A percentile compares a stretch with the other conserved stretches of the same genome.
phyloP scores from a whole-genome alignment of 768 basidiomycete genomes.

The Neoboletus magnificus region DNA sequence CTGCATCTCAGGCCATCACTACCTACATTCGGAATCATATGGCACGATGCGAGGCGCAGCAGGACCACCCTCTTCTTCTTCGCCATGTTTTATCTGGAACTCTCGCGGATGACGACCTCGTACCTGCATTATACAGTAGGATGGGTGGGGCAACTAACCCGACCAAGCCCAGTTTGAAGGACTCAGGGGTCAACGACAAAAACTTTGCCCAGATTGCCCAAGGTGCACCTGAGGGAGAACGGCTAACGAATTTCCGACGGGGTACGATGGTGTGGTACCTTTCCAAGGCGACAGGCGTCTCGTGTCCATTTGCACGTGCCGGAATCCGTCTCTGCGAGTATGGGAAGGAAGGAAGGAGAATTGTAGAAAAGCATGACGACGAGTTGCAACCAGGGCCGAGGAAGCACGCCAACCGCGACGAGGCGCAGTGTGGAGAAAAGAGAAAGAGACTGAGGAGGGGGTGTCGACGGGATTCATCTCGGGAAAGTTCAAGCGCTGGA shows the following conservation, averaged over 20 bases:
- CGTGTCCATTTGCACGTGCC: constrained; percentile 70
- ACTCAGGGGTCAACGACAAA: constrained; percentile 28
- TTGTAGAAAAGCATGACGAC: constrained; percentile 23
- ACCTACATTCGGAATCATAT: constrained; percentile 78
- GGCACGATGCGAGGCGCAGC: constrained; percentile 64
- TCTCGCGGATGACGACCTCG: constrained; percentile 66
- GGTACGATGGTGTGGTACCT: constrained; percentile 84
- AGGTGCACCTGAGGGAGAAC: constrained; percentile 22
- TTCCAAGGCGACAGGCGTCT: constrained; percentile 67
- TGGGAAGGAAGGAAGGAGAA: constrained; percentile 45
- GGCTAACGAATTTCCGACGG: constrained; percentile 69
- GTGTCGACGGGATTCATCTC: constrained; percentile 24
- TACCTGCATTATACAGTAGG: constrained; percentile 66
- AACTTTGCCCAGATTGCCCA: neutral
- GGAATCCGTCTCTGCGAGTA: constrained; percentile 75
- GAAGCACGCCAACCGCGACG: constrained; percentile 36
- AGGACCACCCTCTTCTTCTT: constrained; percentile 71
- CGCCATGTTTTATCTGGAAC: constrained; percentile 74
- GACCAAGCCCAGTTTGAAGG: constrained; percentile 21
- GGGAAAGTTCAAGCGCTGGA: constrained; percentile 5
- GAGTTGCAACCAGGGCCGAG: constrained; percentile 38
- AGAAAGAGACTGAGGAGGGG: constrained; percentile 40
- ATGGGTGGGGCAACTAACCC: constrained; percentile 61
- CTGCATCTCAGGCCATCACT: constrained; percentile 78
- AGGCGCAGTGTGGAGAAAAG: constrained; percentile 44